Conservation (phyloP, 331 rosid species). For the Erythrophleum ivorense region DNA sequence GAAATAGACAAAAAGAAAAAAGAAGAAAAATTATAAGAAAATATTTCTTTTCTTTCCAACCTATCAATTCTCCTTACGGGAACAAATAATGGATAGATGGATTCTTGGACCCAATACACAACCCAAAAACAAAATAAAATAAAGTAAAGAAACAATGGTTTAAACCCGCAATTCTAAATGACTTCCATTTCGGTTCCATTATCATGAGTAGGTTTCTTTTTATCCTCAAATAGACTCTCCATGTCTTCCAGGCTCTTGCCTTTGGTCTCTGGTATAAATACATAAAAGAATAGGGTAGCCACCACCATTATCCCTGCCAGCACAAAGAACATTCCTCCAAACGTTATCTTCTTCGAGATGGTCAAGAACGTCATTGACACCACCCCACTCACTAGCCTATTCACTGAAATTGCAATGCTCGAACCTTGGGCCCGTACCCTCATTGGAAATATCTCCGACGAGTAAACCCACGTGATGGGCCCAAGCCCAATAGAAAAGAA, state of each 20-base stretch:
- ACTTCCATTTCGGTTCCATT: not conserved
- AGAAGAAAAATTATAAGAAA: not conserved
- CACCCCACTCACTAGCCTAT: conserved; percentile 75
- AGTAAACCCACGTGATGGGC: conserved; percentile 82
- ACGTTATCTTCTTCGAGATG: conserved; percentile 60
- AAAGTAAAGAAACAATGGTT: not conserved
- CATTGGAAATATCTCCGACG: conserved; percentile 67
- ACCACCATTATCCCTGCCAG: conserved; percentile 65
- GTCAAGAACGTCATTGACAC: conserved; percentile 78
- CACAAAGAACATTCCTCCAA: conserved; percentile 61
- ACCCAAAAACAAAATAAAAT: not conserved
- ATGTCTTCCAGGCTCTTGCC: conserved; percentile 50
- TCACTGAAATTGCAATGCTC: conserved; percentile 78
- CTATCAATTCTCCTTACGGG: not conserved
- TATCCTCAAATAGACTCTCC: conserved; percentile 42
- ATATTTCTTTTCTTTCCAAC: not conserved
- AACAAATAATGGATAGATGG: not conserved
- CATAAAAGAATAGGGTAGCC: conserved; percentile 51
- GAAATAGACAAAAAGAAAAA: too few relatives aligned
- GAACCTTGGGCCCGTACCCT: conserved; percentile 69
- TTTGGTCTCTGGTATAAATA: conserved; percentile 67
- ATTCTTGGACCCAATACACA: not conserved
- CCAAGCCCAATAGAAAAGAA: conserved; percentile 90
- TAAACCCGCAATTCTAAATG: not conserved
- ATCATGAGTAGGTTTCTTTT: not conserved